phyloP scores from a whole-genome alignment of 345 rosid genomes.

The Salix udensis region DNA sequence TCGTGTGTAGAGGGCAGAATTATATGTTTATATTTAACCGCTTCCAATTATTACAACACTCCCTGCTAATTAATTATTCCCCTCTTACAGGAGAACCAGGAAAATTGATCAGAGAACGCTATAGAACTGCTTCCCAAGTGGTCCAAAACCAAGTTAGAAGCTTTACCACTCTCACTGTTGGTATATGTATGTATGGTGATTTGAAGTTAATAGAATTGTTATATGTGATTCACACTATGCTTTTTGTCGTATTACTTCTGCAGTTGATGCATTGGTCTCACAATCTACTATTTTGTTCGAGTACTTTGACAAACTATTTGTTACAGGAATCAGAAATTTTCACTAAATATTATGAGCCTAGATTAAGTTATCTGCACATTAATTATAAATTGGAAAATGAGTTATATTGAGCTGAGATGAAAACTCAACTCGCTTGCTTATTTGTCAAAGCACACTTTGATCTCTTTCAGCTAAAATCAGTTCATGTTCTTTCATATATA shows the following conservation, averaged over 20 bases:
- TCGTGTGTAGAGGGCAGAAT: too few relatives aligned
- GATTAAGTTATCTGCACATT: not conserved
- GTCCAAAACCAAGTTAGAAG: slow-evolving; percentile 91
- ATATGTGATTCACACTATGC: not conserved
- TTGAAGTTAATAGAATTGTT: slow-evolving; percentile 15
- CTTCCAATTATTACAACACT: too few relatives aligned
- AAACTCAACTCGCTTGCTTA: too few relatives aligned
- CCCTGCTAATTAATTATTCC: not conserved
- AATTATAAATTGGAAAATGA: too few relatives aligned
- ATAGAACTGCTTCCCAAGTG: slow-evolving; percentile 97
- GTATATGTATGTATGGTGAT: slow-evolving; percentile 41
- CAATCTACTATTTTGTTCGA: not conserved
- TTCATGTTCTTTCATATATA: too few relatives aligned
- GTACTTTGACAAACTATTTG: not conserved
- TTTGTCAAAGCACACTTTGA: too few relatives aligned
- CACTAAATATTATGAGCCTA: not conserved
- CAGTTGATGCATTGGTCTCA: not conserved
- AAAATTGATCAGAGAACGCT: slow-evolving; percentile 84
- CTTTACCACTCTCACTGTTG: slow-evolving; percentile 43
- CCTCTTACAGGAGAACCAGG: slow-evolving; percentile 77
- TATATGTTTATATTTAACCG: too few relatives aligned
- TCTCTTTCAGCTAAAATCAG: too few relatives aligned
- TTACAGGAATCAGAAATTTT: not conserved
- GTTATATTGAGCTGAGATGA: too few relatives aligned
- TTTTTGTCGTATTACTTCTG: not conserved